Conservation (phyloP, 1,284 basidiomycete genomes). For the Leccinum subfulvum region DNA sequence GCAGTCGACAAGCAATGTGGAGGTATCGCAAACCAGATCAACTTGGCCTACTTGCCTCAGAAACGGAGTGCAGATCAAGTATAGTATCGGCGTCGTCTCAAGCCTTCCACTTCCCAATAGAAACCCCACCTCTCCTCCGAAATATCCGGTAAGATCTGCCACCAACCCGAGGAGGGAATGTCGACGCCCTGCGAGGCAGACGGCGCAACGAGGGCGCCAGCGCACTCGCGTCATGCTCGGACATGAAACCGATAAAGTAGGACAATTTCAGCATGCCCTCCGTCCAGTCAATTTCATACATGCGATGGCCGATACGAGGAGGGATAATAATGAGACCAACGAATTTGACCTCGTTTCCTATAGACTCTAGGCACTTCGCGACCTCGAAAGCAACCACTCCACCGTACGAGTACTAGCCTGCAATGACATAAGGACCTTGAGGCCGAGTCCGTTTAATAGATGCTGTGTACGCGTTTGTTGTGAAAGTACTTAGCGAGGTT, state of each 20-base stretch:
- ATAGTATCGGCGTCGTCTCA: slow-evolving; percentile 2
- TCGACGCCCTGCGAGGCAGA: slow-evolving; percentile 17
- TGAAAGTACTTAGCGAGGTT: slow-evolving; percentile 37
- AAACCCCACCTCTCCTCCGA: slow-evolving; percentile 16
- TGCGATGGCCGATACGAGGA: slow-evolving; percentile 39
- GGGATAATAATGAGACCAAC: slow-evolving; percentile 41
- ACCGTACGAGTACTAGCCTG: slow-evolving; percentile 44
- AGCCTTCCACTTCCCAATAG: neutral
- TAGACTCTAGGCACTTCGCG: slow-evolving; percentile 36
- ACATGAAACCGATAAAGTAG: slow-evolving; percentile 26
- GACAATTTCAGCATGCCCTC: slow-evolving; percentile 38
- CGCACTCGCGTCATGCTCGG: slow-evolving; percentile 21
- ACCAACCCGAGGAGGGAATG: slow-evolving; percentile 1
- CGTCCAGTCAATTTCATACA: slow-evolving; percentile 40
- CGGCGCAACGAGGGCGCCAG: slow-evolving; percentile 13
- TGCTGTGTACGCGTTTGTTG: slow-evolving; percentile 25
- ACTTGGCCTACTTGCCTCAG: too few relatives aligned
- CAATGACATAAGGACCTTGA: slow-evolving; percentile 42
- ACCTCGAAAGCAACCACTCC: slow-evolving; percentile 46
- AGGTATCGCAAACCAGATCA: slow-evolving; percentile 18
- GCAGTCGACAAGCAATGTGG: slow-evolving; percentile 29
- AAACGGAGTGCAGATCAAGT: too few relatives aligned
- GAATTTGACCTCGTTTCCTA: slow-evolving; percentile 37
- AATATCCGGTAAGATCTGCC: slow-evolving; percentile 21
- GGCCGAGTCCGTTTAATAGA: slow-evolving; percentile 37